Percentiles rank a stretch among this genome's conserved stretches.
Conservation (phyloP, 495 filamentous ascomycete genomes). For the Penicillium lividum region DNA sequence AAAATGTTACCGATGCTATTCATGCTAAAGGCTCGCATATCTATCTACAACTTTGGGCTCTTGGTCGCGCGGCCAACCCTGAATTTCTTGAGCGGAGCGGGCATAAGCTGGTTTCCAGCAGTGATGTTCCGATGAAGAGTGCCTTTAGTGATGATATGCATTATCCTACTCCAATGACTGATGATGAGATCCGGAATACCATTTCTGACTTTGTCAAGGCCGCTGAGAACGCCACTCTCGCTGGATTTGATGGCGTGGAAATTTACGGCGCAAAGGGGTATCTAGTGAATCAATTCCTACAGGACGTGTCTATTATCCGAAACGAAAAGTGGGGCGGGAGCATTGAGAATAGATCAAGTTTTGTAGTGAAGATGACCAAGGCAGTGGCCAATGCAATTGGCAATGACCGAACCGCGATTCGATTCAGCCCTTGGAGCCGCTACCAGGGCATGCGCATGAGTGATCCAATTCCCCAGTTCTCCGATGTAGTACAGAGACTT, state of each 20-base stretch:
- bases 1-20: conserved; percentile 60
- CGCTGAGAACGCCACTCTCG: too few relatives aligned
- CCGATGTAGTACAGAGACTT: conserved; percentile 33
- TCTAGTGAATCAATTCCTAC: conserved; percentile 72
- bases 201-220: too few relatives aligned
- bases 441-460: conserved; percentile 68
- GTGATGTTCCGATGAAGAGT: too few relatives aligned
- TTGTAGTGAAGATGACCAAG: too few relatives aligned
- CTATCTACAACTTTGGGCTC: conserved; percentile 65
- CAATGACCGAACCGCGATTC: conserved; percentile 54
- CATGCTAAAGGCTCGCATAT: conserved; percentile 63
- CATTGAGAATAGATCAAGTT: too few relatives aligned
- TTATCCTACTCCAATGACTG: too few relatives aligned
- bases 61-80: conserved; percentile 57
- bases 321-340: conserved; percentile 43
- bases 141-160: too few relatives aligned
- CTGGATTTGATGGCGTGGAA: conserved; percentile 61
- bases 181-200: too few relatives aligned
- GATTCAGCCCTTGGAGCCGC: conserved; percentile 59
- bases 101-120: too few relatives aligned
- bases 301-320: conserved; percentile 61
- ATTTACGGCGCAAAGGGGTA: conserved; percentile 76
- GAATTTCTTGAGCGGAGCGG: conserved; percentile 43
- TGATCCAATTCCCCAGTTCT: conserved; percentile 62
- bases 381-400: conserved; percentile 46